Base-by-base conservation (phyloP, 192 early-diverging fungal genomes). In the Rhizoclosmatium globosum region DNA sequence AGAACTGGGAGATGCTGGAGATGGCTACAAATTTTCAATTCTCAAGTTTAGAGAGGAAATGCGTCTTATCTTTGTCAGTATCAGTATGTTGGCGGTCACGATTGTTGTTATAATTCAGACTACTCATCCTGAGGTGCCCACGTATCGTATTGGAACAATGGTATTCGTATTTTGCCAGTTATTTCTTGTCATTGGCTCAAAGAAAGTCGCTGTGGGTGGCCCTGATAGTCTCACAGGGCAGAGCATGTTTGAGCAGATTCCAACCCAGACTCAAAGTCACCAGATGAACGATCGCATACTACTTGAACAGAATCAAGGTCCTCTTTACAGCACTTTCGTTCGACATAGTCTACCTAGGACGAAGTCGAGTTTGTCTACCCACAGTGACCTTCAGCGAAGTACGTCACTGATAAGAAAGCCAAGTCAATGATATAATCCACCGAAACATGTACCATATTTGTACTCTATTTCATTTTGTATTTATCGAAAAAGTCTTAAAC, bases 141-240 rank as follows among this genome's bases (percentile, higher is more conserved):
- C 39, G 31, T 68, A 45, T 68, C 38, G 66, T 6, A 23, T 68
- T 42, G 66, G 66, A 13, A 68, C 66, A 42, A 68, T 68, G 39
- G 66, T 68, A 43, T 68, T 68, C 44, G 66, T 68, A 15, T 68
- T 46, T 44, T 68, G 66, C 44, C 66, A 68, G 66, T 23, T 68
- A 43, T 19, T 41, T 68, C 44, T 68, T 23, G 42, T 68, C 1
- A 45, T 68, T 41, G 66, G 66, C 6, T 46, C 42, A 13, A 7
- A 9, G 6, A 68, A 68, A 46, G 66, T 68, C 2, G 66, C 13
- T 15, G 66, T 56, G 46, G 69, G 69, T 9, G 53, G 11, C 31
- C 31, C 31, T 31, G 31, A 31, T 31, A 31, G 31, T 31, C 31
- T 31, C 31, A 31, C 31, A 31, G 31, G 31, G 0, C 31, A 31